These are phyloP conservation scores for Sclerotinia borealis DNA, from an alignment of 2,329 filamentous ascomycete species.

Conservation along the genomic window DNA sequence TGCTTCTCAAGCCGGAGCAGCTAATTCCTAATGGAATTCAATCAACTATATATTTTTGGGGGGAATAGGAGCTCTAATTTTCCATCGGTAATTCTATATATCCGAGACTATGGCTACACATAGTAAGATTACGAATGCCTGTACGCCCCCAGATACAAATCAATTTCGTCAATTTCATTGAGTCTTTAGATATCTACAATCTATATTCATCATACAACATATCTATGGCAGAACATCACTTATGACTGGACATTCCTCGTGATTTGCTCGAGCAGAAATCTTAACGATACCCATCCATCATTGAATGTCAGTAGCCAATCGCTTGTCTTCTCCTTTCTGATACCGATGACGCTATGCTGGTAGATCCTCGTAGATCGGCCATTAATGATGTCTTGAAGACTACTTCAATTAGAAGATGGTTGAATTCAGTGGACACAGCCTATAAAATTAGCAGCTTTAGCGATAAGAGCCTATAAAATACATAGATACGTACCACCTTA, in stretches of 20 bases:
- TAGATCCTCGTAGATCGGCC: neutral
- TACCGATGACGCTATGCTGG: neutral
- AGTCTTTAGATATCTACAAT: neutral
- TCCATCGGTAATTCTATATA: neutral
- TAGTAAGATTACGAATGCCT: neutral
- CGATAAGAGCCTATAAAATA: too few relatives aligned
- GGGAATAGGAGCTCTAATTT: fast-evolving
- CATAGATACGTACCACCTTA: too few relatives aligned
- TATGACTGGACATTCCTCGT: too few relatives aligned
- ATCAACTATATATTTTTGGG: neutral
- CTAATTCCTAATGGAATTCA: fast-evolving
- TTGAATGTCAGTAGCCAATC: fast-evolving
- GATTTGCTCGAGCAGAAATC: too few relatives aligned
- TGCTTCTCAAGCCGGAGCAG: neutral
- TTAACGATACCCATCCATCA: too few relatives aligned
- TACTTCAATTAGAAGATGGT: neutral
- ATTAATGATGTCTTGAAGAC: neutral
- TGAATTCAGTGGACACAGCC: too few relatives aligned
- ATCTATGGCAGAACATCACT: neutral
- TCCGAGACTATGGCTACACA: fast-evolving
- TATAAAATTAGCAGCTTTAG: too few relatives aligned
- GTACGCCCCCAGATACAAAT: too few relatives aligned
- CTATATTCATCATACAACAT: neutral
- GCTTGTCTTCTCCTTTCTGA: neutral
- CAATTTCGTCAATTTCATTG: neutral